phyloP scores from a whole-genome alignment of 495 filamentous ascomycete genomes.

The Penicillium cataractarum region DNA sequence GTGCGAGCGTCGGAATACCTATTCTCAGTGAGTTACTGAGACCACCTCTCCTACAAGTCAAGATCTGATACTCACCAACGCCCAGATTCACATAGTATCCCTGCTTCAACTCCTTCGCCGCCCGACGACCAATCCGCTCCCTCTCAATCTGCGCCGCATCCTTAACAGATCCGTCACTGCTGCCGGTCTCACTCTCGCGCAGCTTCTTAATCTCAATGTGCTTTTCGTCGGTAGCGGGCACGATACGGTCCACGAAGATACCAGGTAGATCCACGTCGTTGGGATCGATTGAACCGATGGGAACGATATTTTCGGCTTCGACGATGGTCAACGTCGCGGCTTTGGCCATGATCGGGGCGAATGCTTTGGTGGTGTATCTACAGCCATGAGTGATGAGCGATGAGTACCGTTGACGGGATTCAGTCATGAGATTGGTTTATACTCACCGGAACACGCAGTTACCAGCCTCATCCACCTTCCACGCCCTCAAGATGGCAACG shows the following conservation, averaged over 20 bases:
- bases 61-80: conserved; percentile 68
- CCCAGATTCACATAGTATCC: conserved; percentile 93
- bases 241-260: conserved; percentile 85
- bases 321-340: conserved; percentile 88
- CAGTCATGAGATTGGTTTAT: too few relatives aligned
- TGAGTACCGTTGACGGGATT: neutral
- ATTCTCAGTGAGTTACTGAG: conserved; percentile 5
- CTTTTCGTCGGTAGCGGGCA: conserved; percentile 75
- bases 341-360: conserved; percentile 88
- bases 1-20: conserved; percentile 83
- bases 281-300: conserved; percentile 76
- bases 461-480: conserved; percentile 82
- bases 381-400: neutral
- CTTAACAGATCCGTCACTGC: conserved; percentile 54
- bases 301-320: conserved; percentile 89
- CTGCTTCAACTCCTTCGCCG: conserved; percentile 91
- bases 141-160: conserved; percentile 69
- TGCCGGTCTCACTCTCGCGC: conserved; percentile 56
- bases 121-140: conserved; percentile 78
- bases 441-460: conserved; percentile 84
- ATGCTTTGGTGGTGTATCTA: conserved; percentile 57
- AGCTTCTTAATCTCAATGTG: conserved; percentile 82
- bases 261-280: conserved; percentile 83
- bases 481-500: conserved; percentile 86
- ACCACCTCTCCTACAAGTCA: neutral